phyloP scores from a whole-genome alignment of 2,329 filamentous ascomycete species.

The Fonsecaea monophora region DNA sequence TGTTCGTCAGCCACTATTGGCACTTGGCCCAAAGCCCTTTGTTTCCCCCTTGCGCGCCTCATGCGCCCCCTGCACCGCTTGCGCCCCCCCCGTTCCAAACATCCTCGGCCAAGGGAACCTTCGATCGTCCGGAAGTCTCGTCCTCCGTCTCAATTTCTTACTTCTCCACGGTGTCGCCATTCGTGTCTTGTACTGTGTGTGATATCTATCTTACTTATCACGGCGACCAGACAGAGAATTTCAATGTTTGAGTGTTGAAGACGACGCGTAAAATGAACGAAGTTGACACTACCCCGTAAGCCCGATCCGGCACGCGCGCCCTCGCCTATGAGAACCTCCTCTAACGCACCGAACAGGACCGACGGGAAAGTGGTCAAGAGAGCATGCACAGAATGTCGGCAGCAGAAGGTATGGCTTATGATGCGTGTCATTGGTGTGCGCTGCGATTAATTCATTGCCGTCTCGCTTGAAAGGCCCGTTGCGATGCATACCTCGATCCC shows the following conservation, averaged over 20 bases:
- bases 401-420: slow-evolving; percentile 46
- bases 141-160: background rate
- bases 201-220: background rate
- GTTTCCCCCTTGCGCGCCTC: background rate
- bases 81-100: background rate
- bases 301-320: background rate
- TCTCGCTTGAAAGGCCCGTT: slow-evolving; percentile 30
- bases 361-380: slow-evolving; percentile 45
- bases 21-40: background rate
- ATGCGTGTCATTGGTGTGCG: background rate
- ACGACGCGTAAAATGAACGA: slow-evolving; percentile 27
- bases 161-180: background rate
- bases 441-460: background rate
- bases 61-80: background rate
- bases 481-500: slow-evolving; percentile 49
- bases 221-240: background rate
- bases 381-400: slow-evolving; percentile 53
- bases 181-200: background rate
- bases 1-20: background rate
- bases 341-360: slow-evolving; percentile 16
- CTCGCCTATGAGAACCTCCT: background rate
- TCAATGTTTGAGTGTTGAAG: background rate
- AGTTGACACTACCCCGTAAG: slow-evolving; percentile 26
- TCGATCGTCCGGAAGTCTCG: background rate
- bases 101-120: background rate